Base-by-base conservation (phyloP, 805 yeast species). In the Teunomyces gatunensis region DNA sequence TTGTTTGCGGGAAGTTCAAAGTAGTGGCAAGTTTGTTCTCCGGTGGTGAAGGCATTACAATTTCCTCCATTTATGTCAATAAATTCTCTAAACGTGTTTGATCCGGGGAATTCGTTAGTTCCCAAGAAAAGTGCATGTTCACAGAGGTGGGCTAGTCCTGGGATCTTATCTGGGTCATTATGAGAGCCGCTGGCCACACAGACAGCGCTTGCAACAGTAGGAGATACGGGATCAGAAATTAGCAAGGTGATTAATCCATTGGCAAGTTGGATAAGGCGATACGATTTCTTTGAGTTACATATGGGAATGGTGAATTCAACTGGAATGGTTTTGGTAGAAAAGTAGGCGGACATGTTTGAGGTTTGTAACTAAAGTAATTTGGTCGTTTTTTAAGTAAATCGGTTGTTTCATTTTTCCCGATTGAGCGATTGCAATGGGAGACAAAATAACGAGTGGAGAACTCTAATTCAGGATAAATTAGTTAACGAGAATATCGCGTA, bases 111-210 rank as follows among this genome's bases (percentile, higher is more conserved):
- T 44, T 72, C 65, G 54, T 76, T 80, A 0, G 87, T 79, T 2
- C 85, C 87, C 47, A 57, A 52, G 52, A 60, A 69, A 21, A 62
- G 46, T 75, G 86, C 73, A 62, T 89, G 96, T 59, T 89, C 97
- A 56, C 95, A 85, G 48, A 89, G 77, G 68, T 92, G 99, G 0
- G 98, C 98, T 32, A 92, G 60, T 0, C 99, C 99, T 0, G 82
- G 82, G 1, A 85, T 55, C 4, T 74, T 75, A 5, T 68, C 71
- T 0, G 96, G 92, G 54, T 92, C 97, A 41, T 83, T 74, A 57
- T 83, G 84, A 1, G 96, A 83, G 6, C 99, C 99, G 0, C 88
- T 73, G 3, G 84, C 84, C 1, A 90, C 89, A 33, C 88, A 79
- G 5, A 92, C 57, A 1, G 96, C 82, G 15, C 87, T 84, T 0